Evolutionary conservation across 1,139 yeast species (phyloP).

Genomic region (Yamadazyma epiphylla): DNA sequence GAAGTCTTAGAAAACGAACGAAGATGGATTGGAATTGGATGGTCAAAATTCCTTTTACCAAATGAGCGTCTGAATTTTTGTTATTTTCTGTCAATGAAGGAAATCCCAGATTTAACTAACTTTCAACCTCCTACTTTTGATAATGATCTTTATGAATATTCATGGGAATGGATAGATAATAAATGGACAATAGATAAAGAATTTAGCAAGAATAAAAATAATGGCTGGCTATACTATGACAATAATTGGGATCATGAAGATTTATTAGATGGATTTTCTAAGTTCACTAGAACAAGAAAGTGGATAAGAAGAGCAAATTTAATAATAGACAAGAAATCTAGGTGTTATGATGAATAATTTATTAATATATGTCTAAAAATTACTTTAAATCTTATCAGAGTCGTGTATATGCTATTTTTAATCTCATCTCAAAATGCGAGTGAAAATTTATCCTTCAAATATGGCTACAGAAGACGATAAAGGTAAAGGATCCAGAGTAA

Average conservation of each 20-base stretch:
- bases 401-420: not conserved
- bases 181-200: constrained; percentile 45
- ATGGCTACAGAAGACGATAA: too few relatives aligned
- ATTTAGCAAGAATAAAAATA: constrained; percentile 31
- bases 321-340: constrained; percentile 37
- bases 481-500: constrained; percentile 44
- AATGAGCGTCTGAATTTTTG: constrained; percentile 50
- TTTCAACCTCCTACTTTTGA: constrained; percentile 49
- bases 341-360: constrained; percentile 21
- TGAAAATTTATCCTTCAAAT: too few relatives aligned
- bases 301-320: constrained; percentile 50
- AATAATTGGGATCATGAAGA: constrained; percentile 46
- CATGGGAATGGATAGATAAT: constrained; percentile 56
- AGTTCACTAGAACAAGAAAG: constrained; percentile 48
- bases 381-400: not conserved
- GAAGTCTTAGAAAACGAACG: constrained; percentile 56
- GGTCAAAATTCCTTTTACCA: constrained; percentile 51
- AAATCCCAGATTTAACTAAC: constrained; percentile 27
- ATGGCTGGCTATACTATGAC: constrained; percentile 56
- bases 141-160: constrained; percentile 35
- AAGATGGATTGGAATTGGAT: constrained; percentile 60
- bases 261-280: constrained; percentile 43
- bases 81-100: constrained; percentile 34
- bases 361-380: not conserved
- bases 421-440: constrained; percentile 1